A percentile compares a stretch with the other conserved stretches of the same genome.
phyloP scores from a whole-genome alignment of 441 rosid species.

The Cnidoscolus chayamansa region DNA sequence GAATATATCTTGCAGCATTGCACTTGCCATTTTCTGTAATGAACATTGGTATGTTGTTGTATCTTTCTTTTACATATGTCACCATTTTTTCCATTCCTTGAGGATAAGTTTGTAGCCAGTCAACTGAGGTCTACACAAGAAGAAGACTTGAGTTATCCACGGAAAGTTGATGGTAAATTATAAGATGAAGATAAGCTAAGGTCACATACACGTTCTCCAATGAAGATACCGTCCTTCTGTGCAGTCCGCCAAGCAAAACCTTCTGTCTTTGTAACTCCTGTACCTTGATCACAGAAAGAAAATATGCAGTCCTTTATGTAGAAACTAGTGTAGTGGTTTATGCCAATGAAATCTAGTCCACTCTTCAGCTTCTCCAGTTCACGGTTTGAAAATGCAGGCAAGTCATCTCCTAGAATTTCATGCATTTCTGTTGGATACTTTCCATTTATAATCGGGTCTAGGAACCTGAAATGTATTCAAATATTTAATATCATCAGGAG shows the following conservation, averaged over 20 bases:
- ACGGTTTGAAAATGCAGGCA: conserved; percentile 46
- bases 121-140: conserved; percentile 17
- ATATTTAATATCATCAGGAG: not conserved
- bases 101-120: conserved; percentile 30
- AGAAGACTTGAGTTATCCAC: conserved; percentile 1
- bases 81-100: conserved; percentile 29
- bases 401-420: conserved; percentile 39
- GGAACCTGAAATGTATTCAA: conserved; percentile 40
- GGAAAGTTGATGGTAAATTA: not conserved
- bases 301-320: conserved; percentile 54
- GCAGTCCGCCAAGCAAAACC: conserved; percentile 37
- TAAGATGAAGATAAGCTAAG: not conserved
- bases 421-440: conserved; percentile 63
- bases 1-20: too few relatives aligned
- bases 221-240: conserved; percentile 35
- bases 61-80: conserved; percentile 25
- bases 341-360: conserved; percentile 58
- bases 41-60: conserved; percentile 30
- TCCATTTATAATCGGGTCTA: conserved; percentile 56
- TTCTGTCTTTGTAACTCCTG: conserved; percentile 50
- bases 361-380: conserved; percentile 39
- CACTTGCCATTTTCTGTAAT: conserved; percentile 32
- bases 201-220: conserved; percentile 52
- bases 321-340: conserved; percentile 63
- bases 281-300: conserved; percentile 44